These are phyloP conservation scores for Fusarium compactum DNA, from an alignment of 2,329 filamentous ascomycete species.

Conservation along the genomic window DNA sequence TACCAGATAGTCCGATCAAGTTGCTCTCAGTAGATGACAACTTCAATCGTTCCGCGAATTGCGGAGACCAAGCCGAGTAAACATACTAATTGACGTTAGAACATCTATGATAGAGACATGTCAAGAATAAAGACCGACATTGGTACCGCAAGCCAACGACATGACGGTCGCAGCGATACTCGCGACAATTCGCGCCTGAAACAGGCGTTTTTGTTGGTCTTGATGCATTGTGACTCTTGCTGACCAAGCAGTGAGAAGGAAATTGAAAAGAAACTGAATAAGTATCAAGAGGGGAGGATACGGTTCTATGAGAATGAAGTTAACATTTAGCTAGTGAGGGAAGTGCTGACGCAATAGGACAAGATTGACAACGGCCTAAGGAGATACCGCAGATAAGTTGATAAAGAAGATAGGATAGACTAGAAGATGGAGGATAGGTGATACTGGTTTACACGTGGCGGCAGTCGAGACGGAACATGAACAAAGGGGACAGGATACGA, in stretches of 20 bases:
- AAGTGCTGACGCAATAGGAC: constrained; percentile 28
- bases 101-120: not conserved
- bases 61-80: constrained; percentile 97
- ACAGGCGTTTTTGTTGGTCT: constrained; percentile 55
- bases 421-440: constrained; percentile 5
- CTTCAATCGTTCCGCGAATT: constrained; percentile 88
- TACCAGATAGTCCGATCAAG: constrained; percentile 86
- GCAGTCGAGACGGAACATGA: not conserved
- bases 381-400: constrained; percentile 1
- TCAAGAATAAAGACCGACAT: constrained; percentile 67
- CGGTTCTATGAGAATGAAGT: constrained; percentile 21
- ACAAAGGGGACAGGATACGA: constrained; percentile 8
- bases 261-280: not conserved
- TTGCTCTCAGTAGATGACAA: constrained; percentile 95
- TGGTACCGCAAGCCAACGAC: constrained; percentile 90
- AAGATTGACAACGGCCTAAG: constrained; percentile 7
- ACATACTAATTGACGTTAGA: constrained; percentile 76
- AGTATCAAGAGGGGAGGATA: constrained; percentile 3
- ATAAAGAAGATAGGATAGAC: constrained; percentile 16
- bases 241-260: not conserved
- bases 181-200: constrained; percentile 79
- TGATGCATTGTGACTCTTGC: constrained; percentile 42
- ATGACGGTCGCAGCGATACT: constrained; percentile 88
- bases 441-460: constrained; percentile 25
- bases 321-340: constrained; percentile 35